These are phyloP conservation scores for Pseudocercospora pini-densiflorae DNA, from an alignment of 2,329 filamentous ascomycete genomes.

Conservation along the genomic window DNA sequence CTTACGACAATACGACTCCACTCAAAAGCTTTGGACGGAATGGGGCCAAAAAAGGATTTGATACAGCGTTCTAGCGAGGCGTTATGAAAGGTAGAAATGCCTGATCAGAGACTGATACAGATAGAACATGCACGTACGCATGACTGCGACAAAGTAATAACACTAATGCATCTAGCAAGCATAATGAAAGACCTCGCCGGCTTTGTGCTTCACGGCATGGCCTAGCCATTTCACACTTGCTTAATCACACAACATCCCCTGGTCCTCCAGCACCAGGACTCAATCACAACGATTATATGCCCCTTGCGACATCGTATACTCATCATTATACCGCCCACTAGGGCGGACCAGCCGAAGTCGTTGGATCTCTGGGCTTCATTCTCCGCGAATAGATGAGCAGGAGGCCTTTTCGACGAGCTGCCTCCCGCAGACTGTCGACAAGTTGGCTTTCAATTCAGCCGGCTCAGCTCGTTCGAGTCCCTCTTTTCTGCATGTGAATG, in stretches of 20 bases:
- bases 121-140: neutral
- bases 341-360: too few relatives aligned
- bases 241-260: neutral
- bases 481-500: too few relatives aligned
- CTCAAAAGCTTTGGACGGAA: neutral
- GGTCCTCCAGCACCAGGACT: neutral
- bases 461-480: too few relatives aligned
- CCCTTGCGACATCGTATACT: too few relatives aligned
- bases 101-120: neutral
- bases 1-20: neutral
- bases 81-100: neutral
- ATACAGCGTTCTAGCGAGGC: neutral
- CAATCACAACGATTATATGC: too few relatives aligned
- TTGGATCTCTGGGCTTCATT: too few relatives aligned
- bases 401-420: too few relatives aligned
- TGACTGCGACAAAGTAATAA: neutral
- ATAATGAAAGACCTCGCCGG: neutral
- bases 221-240: neutral
- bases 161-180: neutral
- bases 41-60: neutral
- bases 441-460: too few relatives aligned
- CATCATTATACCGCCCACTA: too few relatives aligned
- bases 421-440: too few relatives aligned
- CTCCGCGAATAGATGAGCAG: too few relatives aligned
- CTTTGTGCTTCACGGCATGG: neutral